Conservation (phyloP, 1,139 yeast genomes). For the Candida labiduridarum region DNA sequence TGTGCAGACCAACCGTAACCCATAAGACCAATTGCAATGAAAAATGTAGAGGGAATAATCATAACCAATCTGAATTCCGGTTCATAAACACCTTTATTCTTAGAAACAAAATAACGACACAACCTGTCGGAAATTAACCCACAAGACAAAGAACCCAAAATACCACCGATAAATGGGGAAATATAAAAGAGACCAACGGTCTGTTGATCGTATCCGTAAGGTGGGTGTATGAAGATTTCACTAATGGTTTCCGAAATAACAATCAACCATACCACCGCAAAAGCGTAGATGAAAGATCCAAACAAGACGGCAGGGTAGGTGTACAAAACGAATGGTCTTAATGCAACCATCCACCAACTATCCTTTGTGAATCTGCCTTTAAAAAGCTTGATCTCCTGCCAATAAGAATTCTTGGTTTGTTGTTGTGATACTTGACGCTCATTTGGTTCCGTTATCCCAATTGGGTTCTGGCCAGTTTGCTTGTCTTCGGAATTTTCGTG, state of each 20-base stretch:
- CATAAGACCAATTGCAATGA: conserved; percentile 53
- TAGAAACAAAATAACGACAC: conserved; percentile 36
- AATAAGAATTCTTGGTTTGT: conserved; percentile 19
- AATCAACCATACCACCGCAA: conserved; percentile 67
- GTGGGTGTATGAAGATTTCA: conserved; percentile 46
- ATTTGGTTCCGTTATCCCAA: conserved; percentile 21
- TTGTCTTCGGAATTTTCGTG: conserved; percentile 13
- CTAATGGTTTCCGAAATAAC: conserved; percentile 61
- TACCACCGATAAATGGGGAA: conserved; percentile 62
- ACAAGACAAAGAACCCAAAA: conserved; percentile 56
- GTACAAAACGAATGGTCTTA: conserved; percentile 57
- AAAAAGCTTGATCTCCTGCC: conserved; percentile 25
- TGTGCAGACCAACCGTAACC: conserved; percentile 66
- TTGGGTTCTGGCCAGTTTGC: conserved; percentile 16
- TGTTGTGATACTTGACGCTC: conserved; percentile 4
- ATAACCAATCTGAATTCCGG: conserved; percentile 63
- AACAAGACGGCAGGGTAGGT: conserved; percentile 56
- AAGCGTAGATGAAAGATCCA: conserved; percentile 54
- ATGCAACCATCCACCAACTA: conserved; percentile 59
- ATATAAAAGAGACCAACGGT: conserved; percentile 60
- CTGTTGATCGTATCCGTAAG: conserved; percentile 50
- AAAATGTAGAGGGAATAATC: conserved; percentile 53
- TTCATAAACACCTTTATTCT: conserved; percentile 59
- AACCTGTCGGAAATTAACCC: conserved; percentile 54
- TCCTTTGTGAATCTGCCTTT: conserved; percentile 53